phyloP scores from a whole-genome alignment of 108 stramenopile species.

The Asterionellopsis glacialis region DNA sequence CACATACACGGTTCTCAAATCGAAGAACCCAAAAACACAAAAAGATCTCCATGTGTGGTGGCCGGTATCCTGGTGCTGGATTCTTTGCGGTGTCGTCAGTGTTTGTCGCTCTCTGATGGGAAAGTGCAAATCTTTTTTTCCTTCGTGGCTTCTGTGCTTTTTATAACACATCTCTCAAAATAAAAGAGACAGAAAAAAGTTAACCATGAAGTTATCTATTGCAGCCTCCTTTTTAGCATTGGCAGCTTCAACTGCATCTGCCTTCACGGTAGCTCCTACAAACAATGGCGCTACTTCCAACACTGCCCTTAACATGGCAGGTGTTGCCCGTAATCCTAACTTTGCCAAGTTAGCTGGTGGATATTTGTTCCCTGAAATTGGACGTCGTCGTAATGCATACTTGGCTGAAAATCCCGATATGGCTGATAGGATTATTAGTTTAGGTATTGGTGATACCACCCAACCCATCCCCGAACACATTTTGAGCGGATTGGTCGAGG shows the following conservation, averaged over 20 bases:
- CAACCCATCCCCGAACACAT: conserved; percentile 94
- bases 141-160: too few species aligned
- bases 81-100: too few species aligned
- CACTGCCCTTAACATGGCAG: not conserved
- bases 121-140: too few species aligned
- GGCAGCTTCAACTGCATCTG: conserved; percentile 23
- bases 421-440: conserved; percentile 85
- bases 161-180: not conserved
- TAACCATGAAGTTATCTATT: conserved; percentile 32
- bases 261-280: not conserved
- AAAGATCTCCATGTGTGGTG: too few species aligned
- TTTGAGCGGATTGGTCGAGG: conserved; percentile 80
- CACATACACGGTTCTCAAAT: too few species aligned
- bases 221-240: conserved; percentile 21
- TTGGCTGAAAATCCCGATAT: conserved; percentile 89
- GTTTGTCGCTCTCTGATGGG: too few species aligned
- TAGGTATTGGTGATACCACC: conserved; percentile 98
- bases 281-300: not conserved
- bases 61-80: too few species aligned
- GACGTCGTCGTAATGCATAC: conserved; percentile 89
- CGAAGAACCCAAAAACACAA: too few species aligned
- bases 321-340: conserved; percentile 82
- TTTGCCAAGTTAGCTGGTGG: conserved; percentile 89
- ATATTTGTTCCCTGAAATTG: conserved; percentile 97
- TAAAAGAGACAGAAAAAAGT: not conserved